Conservation (phyloP, 208 protist genomes). For the Acanthamoeba culbertsoni region DNA sequence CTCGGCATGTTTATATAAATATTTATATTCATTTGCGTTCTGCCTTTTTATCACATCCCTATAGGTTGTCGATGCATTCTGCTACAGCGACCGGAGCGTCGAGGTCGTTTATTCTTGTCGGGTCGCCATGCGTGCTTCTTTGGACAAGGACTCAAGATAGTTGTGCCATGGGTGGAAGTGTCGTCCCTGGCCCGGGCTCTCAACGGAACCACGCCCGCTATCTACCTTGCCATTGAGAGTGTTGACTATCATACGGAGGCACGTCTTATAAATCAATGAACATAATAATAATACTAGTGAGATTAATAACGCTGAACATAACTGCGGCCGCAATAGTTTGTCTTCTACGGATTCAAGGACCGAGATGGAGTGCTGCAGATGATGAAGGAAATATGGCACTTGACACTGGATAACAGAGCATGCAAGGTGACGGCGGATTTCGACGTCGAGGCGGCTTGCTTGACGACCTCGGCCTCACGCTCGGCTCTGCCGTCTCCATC, state of each 20-base stretch:
- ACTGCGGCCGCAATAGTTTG: background rate
- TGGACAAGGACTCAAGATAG: background rate
- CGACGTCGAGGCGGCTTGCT: background rate
- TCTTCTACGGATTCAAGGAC: conserved; percentile 20
- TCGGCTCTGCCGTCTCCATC: conserved; percentile 5
- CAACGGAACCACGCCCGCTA: background rate
- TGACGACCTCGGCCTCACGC: background rate
- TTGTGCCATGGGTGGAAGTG: conserved; percentile 23
- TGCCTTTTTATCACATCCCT: background rate
- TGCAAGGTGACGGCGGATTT: conserved; percentile 9
- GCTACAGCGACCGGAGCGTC: background rate
- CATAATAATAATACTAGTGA: too few species aligned
- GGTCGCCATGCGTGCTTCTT: conserved; percentile 34
- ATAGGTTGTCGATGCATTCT: conserved; percentile 4
- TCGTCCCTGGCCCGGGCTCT: background rate
- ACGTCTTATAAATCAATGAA: too few species aligned
- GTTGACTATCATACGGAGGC: too few species aligned
- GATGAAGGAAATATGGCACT: conserved; percentile 18
- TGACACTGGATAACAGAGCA: conserved; percentile 7
- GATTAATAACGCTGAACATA: background rate
- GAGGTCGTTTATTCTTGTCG: conserved; percentile 10
- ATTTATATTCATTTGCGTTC: background rate
- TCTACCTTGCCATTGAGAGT: conserved; percentile 43
- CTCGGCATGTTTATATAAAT: background rate
- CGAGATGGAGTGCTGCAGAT: background rate